Evolutionary conservation across 2,329 filamentous ascomycete genomes (phyloP).

Genomic region (Colletotrichum truncatum): DNA sequence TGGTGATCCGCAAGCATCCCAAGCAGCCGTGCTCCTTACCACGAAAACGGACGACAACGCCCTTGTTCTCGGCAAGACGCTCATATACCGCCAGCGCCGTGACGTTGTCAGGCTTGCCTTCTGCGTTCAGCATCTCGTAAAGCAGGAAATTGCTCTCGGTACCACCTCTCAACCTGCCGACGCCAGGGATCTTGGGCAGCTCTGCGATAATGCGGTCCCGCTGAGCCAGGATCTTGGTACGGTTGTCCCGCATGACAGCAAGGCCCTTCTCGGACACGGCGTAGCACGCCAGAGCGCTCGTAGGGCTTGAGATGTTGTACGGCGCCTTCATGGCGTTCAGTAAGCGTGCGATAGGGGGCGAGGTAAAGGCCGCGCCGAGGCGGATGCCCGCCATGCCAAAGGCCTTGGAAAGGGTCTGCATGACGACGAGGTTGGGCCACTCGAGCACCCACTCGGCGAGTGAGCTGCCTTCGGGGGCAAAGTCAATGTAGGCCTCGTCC

Average conservation of each 20-base stretch:
- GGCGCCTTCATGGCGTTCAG: conserved; percentile 95
- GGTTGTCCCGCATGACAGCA: conserved; percentile 76
- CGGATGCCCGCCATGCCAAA: conserved; percentile 96
- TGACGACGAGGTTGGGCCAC: conserved; percentile 94
- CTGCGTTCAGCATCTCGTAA: conserved; percentile 82
- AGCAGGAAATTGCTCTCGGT: conserved; percentile 88
- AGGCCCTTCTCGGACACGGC: conserved; percentile 77
- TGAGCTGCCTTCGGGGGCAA: conserved; percentile 78
- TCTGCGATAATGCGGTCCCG: conserved; percentile 79
- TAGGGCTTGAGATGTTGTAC: conserved; percentile 93
- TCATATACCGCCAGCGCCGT: conserved; percentile 85
- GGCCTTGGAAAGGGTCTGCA: conserved; percentile 98
- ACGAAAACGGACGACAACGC: conserved; percentile 92
- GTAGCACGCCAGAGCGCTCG: conserved; percentile 79
- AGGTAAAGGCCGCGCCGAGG: conserved; percentile 85
- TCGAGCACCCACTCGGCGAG: conserved; percentile 92
- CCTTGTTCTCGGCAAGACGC: conserved; percentile 81
- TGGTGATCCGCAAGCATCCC: conserved; percentile 89
- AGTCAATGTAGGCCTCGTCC: conserved; percentile 97
- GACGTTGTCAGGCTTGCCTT: conserved; percentile 80
- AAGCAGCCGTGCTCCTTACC: conserved; percentile 91
- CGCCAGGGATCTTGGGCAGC: conserved; percentile 77
- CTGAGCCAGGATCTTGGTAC: conserved; percentile 76
- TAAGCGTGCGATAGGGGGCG: conserved; percentile 76
- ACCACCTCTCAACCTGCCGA: conserved; percentile 85